A percentile compares a stretch with the other conserved stretches of the same genome.
Conservation (phyloP, 768 basidiomycete species). For the Imleria badia region DNA sequence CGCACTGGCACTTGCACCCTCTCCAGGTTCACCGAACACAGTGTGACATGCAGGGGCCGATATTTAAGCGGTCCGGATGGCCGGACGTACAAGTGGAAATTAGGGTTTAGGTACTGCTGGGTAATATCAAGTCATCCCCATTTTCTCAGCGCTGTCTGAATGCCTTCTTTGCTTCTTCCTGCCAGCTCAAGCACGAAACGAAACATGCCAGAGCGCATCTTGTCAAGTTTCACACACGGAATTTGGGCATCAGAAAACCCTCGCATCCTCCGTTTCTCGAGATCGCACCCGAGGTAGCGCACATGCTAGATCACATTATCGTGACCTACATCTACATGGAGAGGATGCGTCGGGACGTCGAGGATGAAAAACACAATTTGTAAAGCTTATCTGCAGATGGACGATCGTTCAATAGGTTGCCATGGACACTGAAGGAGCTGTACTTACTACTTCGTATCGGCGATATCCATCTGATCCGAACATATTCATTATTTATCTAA, state of each 20-base stretch:
- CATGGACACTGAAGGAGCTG: too few relatives aligned
- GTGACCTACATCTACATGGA: constrained; percentile 34
- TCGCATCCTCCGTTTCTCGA: constrained; percentile 28
- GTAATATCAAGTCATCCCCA: constrained; percentile 16
- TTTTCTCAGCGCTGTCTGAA: not conserved
- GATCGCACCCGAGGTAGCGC: constrained; percentile 22
- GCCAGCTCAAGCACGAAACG: constrained; percentile 13
- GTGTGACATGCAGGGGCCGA: constrained; percentile 18
- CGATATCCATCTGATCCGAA: too few relatives aligned
- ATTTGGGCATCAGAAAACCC: constrained; percentile 17
- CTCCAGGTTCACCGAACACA: not conserved
- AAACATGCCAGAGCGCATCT: constrained; percentile 12
- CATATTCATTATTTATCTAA: too few relatives aligned
- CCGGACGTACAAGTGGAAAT: constrained; percentile 33
- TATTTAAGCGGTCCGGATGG: constrained; percentile 32
- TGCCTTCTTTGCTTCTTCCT: constrained; percentile 1
- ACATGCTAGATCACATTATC: constrained; percentile 33
- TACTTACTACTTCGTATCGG: too few relatives aligned
- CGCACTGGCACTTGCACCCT: not conserved
- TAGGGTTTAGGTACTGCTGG: constrained; percentile 20
- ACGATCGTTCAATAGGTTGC: not conserved
- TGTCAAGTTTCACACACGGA: constrained; percentile 20
- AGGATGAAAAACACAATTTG: not conserved
- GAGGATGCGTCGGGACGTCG: constrained; percentile 16
- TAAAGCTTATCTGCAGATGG: not conserved